Evolutionary conservation across 2,329 filamentous ascomycete species (phyloP).

Genomic region (Cadophora malorum): DNA sequence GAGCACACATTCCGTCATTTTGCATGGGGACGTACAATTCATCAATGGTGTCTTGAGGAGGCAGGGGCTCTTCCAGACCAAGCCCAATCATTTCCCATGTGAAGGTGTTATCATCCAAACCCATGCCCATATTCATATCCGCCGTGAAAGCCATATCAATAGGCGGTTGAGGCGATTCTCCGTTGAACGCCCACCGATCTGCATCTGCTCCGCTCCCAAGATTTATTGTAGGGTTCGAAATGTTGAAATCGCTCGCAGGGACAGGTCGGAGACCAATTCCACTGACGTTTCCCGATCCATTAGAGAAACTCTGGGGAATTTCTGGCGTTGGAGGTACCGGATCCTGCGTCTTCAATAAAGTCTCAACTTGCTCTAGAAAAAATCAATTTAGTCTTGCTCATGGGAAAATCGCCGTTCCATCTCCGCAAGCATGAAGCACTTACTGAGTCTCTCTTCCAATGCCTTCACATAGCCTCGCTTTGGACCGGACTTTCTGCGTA

Average conservation of each 20-base stretch:
- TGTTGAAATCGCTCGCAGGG: conserved; percentile 49
- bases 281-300: conserved; percentile 32
- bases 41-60: conserved; percentile 73
- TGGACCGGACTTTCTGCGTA: conserved; percentile 73
- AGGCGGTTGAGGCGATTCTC: conserved; percentile 55
- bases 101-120: conserved; percentile 61
- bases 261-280: conserved; percentile 34
- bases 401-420: background rate
- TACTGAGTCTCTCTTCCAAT: conserved; percentile 89
- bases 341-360: conserved; percentile 82
- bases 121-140: conserved; percentile 54
- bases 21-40: conserved; percentile 66
- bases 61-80: conserved; percentile 73
- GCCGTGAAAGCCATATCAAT: conserved; percentile 63
- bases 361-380: conserved; percentile 85
- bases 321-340: conserved; percentile 42
- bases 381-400: conserved; percentile 28
- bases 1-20: conserved; percentile 19
- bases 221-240: conserved; percentile 50
- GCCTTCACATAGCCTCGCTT: conserved; percentile 74
- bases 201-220: conserved; percentile 58
- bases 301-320: conserved; percentile 34
- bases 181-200: conserved; percentile 61
- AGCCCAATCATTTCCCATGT: conserved; percentile 83
- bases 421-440: conserved; percentile 53